Evolutionary conservation across 2,329 filamentous ascomycete species (phyloP).

Genomic region (Albifimbria verrucaria): DNA sequence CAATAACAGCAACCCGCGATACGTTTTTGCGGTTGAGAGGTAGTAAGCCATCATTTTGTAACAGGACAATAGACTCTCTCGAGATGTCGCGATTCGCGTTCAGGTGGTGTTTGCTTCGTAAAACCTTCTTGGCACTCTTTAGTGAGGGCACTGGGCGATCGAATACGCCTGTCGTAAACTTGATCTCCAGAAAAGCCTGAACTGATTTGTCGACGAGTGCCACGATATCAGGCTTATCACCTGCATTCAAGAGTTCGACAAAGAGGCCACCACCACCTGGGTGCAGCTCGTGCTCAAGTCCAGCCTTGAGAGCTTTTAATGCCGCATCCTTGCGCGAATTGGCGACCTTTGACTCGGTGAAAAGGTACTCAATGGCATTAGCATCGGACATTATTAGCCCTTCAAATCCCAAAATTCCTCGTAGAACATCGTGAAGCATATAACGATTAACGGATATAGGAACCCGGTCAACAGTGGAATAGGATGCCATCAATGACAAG

Average conservation of each 20-base stretch:
- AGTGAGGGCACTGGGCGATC: not conserved
- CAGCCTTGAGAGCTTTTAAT: slow-evolving; percentile 20
- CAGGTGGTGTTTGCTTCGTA: slow-evolving; percentile 12
- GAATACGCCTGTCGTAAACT: slow-evolving; percentile 24
- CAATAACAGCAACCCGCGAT: slow-evolving; percentile 13
- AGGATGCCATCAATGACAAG: slow-evolving; percentile 27
- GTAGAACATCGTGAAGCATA: slow-evolving; percentile 22
- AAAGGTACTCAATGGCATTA: slow-evolving; percentile 22
- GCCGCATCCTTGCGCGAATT: slow-evolving; percentile 22
- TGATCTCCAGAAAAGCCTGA: slow-evolving; percentile 22
- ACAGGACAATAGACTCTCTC: slow-evolving; percentile 17
- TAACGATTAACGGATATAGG: slow-evolving; percentile 28
- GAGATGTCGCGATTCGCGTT: slow-evolving; percentile 15
- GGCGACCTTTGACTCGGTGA: slow-evolving; percentile 22
- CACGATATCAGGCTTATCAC: slow-evolving; percentile 15
- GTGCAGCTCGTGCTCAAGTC: slow-evolving; percentile 21
- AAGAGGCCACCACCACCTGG: no score
- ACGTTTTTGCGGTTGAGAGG: slow-evolving; percentile 6
- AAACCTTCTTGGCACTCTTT: slow-evolving; percentile 5
- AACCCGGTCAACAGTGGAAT: slow-evolving; percentile 25
- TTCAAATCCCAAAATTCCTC: slow-evolving; percentile 24
- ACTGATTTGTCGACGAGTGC: slow-evolving; percentile 22
- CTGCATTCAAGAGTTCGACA: no score
- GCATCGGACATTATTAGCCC: slow-evolving; percentile 31
- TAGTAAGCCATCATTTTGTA: slow-evolving; percentile 15